Percentiles rank a stretch among this genome's conserved stretches.
Conservation (phyloP, 1,284 basidiomycete genomes). For the Tilletiaria anomala region DNA sequence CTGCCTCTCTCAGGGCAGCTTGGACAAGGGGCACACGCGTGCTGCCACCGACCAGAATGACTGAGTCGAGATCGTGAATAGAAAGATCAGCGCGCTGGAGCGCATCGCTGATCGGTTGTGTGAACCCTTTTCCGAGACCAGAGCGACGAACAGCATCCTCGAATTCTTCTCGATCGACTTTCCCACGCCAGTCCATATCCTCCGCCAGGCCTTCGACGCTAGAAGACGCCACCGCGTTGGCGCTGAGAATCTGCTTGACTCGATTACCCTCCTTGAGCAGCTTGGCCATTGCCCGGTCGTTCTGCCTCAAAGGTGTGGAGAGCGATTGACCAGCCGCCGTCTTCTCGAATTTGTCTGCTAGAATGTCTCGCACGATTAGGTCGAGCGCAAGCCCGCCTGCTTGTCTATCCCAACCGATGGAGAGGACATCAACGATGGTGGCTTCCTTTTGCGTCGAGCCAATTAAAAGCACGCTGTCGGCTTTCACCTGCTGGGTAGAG, state of each 20-base stretch:
- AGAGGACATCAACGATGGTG: slow-evolving; percentile 60
- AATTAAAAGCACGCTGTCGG: slow-evolving; percentile 42
- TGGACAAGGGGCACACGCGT: slow-evolving; percentile 87
- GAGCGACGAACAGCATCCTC: slow-evolving; percentile 44
- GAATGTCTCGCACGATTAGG: slow-evolving; percentile 62
- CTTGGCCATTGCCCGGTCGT: slow-evolving; percentile 78
- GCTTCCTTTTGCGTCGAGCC: slow-evolving; percentile 46
- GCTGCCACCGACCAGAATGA: slow-evolving; percentile 78
- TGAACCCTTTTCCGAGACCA: slow-evolving; percentile 16
- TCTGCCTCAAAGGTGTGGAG: slow-evolving; percentile 39
- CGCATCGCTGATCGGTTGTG: slow-evolving; percentile 53
- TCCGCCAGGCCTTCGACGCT: slow-evolving; percentile 73
- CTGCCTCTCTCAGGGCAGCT: slow-evolving; percentile 41
- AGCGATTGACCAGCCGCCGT: slow-evolving; percentile 42
- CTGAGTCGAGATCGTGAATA: slow-evolving; percentile 61
- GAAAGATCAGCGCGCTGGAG: slow-evolving; percentile 55
- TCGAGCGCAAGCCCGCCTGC: slow-evolving; percentile 74
- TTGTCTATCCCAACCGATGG: slow-evolving; percentile 64
- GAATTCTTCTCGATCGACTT: slow-evolving; percentile 60
- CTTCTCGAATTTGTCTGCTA: slow-evolving; percentile 62
- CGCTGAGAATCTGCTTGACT: slow-evolving; percentile 83
- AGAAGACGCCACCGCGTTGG: slow-evolving; percentile 65
- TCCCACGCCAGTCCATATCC: slow-evolving; percentile 77
- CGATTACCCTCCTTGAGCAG: slow-evolving; percentile 82
- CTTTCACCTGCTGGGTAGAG: slow-evolving; percentile 26